Evolutionary conservation across 768 basidiomycete genomes (phyloP).

Genomic region (Rhodotorula babjevae): DNA sequence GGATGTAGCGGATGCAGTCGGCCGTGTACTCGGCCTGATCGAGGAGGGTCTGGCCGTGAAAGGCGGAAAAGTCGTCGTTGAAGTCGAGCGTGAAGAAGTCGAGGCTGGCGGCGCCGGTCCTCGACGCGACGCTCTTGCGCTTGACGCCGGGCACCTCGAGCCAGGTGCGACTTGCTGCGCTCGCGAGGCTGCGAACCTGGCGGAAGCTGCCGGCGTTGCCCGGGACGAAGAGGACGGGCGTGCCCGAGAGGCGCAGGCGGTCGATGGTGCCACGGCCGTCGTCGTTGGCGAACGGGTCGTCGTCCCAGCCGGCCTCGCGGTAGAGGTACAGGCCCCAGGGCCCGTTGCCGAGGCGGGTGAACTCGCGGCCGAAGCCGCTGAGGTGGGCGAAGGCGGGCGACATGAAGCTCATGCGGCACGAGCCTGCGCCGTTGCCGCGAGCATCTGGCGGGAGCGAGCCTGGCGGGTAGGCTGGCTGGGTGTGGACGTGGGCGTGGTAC

Average conservation of each 20-base stretch:
- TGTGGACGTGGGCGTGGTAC: slow-evolving; percentile 24
- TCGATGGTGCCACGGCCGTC: not conserved
- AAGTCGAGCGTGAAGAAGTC: slow-evolving; percentile 94
- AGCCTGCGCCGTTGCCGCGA: slow-evolving; percentile 27
- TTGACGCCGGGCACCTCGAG: slow-evolving; percentile 56
- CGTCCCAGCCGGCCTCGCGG: slow-evolving; percentile 80
- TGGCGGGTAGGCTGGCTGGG: slow-evolving; percentile 37
- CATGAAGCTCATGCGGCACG: slow-evolving; percentile 93
- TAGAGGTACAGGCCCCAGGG: slow-evolving; percentile 67
- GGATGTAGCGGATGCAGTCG: slow-evolving; percentile 67
- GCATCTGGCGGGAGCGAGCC: slow-evolving; percentile 35
- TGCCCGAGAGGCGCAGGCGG: slow-evolving; percentile 50
- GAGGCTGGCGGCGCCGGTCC: slow-evolving; percentile 55
- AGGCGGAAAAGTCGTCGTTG: slow-evolving; percentile 94
- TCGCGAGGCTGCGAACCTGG: slow-evolving; percentile 91
- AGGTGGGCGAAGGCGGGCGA: slow-evolving; percentile 80
- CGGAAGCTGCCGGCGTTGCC: slow-evolving; percentile 93
- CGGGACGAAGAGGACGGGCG: slow-evolving; percentile 92
- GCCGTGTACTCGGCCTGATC: slow-evolving; percentile 73
- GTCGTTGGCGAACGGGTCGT: slow-evolving; percentile 53
- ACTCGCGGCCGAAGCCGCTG: slow-evolving; percentile 63
- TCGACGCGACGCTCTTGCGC: slow-evolving; percentile 45
- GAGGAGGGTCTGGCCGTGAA: slow-evolving; percentile 81
- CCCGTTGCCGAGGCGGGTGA: slow-evolving; percentile 50
- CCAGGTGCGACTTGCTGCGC: slow-evolving; percentile 77